Evolutionary conservation across 768 basidiomycete species (phyloP), one percentile per base, ranked within the genome.

Genomic region (Suillus paluster): DNA sequence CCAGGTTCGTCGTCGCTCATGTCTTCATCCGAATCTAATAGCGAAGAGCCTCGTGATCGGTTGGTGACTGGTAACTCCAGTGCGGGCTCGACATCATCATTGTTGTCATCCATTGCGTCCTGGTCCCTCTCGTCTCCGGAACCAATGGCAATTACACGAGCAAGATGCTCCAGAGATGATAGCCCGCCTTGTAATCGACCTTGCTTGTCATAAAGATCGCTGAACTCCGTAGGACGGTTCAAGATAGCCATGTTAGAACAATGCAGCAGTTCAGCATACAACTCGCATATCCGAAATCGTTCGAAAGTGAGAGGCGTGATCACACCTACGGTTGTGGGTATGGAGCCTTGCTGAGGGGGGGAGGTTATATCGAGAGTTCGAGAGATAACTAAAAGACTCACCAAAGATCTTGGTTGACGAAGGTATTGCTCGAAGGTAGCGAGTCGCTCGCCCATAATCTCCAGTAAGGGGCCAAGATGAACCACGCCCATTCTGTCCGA

Each of bases 161-260:
- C 94, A 8, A 99, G 80, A 59, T 92, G 89, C 71, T 97, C 95
- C 58, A 97, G 79, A 14, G 90, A 89, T 2, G 86, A 79, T 12
- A 97, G 77, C 6, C 97, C 96, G n/a, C 95, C 95, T 66, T 89
- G 87, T 46, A 99, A 77, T 30, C 92, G 86, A 21, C 97, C 97
- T 57, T 93, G 86, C 1, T 81, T 78, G 70, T 94, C 93, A 74
- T 94, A 95, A n/a, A 88, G 78, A 25, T 85, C 81, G 50, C 86
- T 84, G 59, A 83, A 87, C 52, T 90, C 87, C 0, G 84, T 71
- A 1, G 85, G 77, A 11, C 97, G 92, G 72, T 99, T 99, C 30
- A 99, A 81, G 25, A 99, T 84, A 6, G 92, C 89, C 97, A 99
- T 99, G 70, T 97, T 99, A 19, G 97, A 99, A 73, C 95, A 97